phyloP scores from a whole-genome alignment of 2,329 filamentous ascomycete species.

The Colletotrichum sp. region DNA sequence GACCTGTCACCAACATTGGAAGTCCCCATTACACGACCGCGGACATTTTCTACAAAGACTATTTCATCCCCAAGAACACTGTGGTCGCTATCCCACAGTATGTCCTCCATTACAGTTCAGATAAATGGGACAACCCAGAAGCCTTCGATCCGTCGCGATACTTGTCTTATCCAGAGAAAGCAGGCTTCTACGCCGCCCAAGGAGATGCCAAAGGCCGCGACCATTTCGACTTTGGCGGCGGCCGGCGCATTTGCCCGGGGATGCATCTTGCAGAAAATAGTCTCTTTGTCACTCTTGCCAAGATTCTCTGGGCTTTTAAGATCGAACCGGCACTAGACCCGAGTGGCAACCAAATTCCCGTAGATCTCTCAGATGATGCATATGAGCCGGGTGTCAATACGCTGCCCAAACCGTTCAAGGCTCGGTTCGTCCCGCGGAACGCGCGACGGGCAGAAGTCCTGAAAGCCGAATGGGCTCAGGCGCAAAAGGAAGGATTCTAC shows the following conservation, averaged over 20 bases:
- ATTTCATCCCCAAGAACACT: background rate
- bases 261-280: slow-evolving; percentile 58
- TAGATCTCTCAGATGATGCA: background rate
- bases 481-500: background rate
- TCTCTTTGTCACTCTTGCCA: slow-evolving; percentile 49
- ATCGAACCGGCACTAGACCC: slow-evolving; percentile 27
- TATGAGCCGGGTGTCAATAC: background rate
- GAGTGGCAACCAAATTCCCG: background rate
- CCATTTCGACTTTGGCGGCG: slow-evolving; percentile 38
- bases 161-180: background rate
- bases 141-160: background rate
- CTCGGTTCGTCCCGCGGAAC: background rate
- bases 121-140: background rate
- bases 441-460: background rate
- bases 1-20: slow-evolving; percentile 53
- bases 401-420: background rate
- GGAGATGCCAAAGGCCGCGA: slow-evolving; percentile 22
- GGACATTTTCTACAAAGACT: background rate
- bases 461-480: background rate
- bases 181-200: background rate
- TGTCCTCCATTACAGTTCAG: background rate
- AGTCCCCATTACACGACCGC: background rate
- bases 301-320: slow-evolving; percentile 59
- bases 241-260: slow-evolving; percentile 37
- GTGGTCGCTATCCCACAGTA: background rate